A percentile compares a stretch with the other conserved stretches of the same genome.
Conservation (phyloP, 208 protist genomes). For the Trichomonas vaginalis region DNA sequence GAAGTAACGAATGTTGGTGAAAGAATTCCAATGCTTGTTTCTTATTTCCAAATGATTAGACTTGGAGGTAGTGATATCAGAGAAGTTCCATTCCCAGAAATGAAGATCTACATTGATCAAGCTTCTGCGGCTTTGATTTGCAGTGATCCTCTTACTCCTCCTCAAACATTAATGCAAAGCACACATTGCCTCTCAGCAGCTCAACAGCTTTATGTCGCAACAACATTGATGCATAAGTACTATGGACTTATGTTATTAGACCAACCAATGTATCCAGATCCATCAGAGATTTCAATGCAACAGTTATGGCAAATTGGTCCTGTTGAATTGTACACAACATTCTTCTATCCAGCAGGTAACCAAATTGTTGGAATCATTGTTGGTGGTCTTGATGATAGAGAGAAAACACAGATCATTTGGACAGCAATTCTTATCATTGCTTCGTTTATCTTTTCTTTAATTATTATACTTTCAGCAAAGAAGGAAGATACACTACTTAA, state of each 20-base stretch:
- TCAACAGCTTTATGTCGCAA: background rate
- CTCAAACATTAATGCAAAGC: background rate
- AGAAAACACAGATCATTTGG: background rate
- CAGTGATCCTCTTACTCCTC: background rate
- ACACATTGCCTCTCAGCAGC: background rate
- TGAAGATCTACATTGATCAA: background rate
- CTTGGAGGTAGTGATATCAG: background rate
- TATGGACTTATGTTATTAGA: background rate
- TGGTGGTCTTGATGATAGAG: background rate
- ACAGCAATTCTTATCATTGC: background rate
- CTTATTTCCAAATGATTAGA: background rate
- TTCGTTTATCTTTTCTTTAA: background rate
- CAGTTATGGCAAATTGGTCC: background rate
- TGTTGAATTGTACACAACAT: background rate
- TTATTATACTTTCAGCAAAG: background rate
- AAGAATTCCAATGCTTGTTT: background rate
- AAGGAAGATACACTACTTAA: background rate
- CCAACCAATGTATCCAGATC: background rate
- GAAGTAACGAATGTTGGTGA: background rate
- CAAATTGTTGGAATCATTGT: background rate
- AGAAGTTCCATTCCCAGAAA: background rate
- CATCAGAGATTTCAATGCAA: background rate
- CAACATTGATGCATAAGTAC: background rate
- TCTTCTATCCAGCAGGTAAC: background rate
- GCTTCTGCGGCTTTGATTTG: background rate